phyloP scores from a whole-genome alignment of 352 stramenopile species.

The Pythium graminicola region DNA sequence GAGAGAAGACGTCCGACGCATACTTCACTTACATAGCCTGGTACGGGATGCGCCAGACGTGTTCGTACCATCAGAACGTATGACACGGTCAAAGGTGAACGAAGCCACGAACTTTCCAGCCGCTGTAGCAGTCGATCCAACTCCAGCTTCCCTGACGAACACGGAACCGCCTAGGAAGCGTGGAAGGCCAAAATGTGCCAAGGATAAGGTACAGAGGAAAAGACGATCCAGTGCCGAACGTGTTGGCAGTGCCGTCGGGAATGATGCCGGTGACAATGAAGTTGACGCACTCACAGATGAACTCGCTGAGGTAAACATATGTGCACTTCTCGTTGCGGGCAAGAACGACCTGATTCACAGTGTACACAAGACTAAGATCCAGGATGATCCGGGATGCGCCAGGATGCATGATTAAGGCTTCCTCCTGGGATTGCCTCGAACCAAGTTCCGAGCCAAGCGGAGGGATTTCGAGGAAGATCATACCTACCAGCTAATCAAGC shows the following conservation, averaged over 20 bases:
- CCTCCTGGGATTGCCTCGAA: no score
- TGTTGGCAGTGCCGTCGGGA: background rate
- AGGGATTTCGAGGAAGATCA: no score
- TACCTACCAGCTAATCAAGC: no score
- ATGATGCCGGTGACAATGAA: background rate
- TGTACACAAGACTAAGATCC: background rate
- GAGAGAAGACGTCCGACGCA: slow-evolving; percentile 19
- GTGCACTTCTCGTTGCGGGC: slow-evolving; percentile 6
- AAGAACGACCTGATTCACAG: no score
- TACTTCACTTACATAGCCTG: slow-evolving; percentile 16
- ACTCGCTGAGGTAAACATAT: slow-evolving; percentile 8
- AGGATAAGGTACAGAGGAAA: slow-evolving; percentile 4
- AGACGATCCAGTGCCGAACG: slow-evolving; percentile 11
- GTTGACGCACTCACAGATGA: background rate
- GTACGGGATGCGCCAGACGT: slow-evolving; percentile 12
- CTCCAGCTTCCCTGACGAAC: background rate
- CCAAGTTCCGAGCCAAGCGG: no score
- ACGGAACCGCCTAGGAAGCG: slow-evolving; percentile 6
- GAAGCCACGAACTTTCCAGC: slow-evolving; percentile 13
- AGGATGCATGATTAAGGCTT: no score
- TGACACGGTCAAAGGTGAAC: slow-evolving; percentile 12
- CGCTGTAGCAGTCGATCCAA: slow-evolving; percentile 1
- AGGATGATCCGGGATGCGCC: no score
- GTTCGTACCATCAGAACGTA: slow-evolving; percentile 13
- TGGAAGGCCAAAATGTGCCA: slow-evolving; percentile 12